Base-by-base conservation (phyloP, 2,329 filamentous ascomycete species). In the Colletotrichum gigasporum region DNA sequence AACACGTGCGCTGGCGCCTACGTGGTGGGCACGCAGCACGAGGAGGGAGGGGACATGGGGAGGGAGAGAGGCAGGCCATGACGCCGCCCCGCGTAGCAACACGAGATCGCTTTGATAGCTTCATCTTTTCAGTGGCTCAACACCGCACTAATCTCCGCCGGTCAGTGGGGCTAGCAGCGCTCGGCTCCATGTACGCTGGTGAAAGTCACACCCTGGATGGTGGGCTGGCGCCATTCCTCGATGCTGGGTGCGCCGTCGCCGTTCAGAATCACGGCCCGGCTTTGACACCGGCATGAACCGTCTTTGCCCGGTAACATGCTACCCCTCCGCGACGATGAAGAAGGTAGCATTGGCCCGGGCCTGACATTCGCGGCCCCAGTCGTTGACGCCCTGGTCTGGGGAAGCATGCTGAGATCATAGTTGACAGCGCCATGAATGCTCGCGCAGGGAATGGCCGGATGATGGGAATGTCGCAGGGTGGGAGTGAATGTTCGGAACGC, bases 61-160 rank as follows among this genome's bases (percentile, higher is more conserved):
- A 61, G 50, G 48, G 56, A 63, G 44, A 9, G 54, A 35, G 20
- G 52, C 39, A 32, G 47, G 26, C n/a, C 39, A 34, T 45, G 47
- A 47, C 54, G 39, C 37, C 24, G 39, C 41, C 45, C 37, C 24
- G 24, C 26, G 48, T 48, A 50, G 56, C 32, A 55, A 44, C 42
- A 52, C 34, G 45, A 47, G 28, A 54, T 37, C 34, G 41, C 37
- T 47, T 55, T 34, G 50, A 64, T 55, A 44, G 56, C 61, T 50
- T 61, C 56, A 28, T 20, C 26, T 44, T 28, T 42, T 24, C 51
- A 62, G 42, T 50, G 42, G 51, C 58, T 26, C 10, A 52, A 24
- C 47, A 53, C 30, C 48, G 26, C 24, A 6, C 48, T 62, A 35
- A 62, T 65, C 16, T 61, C 62, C 56, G 62, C 62, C 37, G 34